phyloP scores from a whole-genome alignment of 306 rosid genomes.

The Acmispon strigosus region DNA sequence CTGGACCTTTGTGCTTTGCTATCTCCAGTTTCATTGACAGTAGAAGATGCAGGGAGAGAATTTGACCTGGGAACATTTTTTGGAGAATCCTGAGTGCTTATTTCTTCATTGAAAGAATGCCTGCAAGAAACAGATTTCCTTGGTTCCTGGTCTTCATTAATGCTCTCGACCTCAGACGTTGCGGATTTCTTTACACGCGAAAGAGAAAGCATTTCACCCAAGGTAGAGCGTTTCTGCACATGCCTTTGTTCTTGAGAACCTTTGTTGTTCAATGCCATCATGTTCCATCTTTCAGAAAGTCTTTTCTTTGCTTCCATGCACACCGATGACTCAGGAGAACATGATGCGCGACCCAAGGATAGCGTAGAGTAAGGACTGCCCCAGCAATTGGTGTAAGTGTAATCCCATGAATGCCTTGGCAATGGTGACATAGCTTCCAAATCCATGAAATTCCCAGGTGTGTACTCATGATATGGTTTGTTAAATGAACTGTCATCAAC shows the following conservation, averaged over 20 bases:
- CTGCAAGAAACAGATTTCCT: slow-evolving; percentile 41
- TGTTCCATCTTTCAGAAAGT: slow-evolving; percentile 89
- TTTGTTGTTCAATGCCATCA: slow-evolving; percentile 57
- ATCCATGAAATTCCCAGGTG: slow-evolving; percentile 49
- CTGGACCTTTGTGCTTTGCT: slow-evolving; percentile 32
- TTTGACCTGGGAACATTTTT: slow-evolving; percentile 59
- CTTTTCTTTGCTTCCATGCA: slow-evolving; percentile 94
- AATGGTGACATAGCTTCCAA: slow-evolving; percentile 67
- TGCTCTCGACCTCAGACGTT: slow-evolving; percentile 31
- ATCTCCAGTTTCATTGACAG: slow-evolving; percentile 31
- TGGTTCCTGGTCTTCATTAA: slow-evolving; percentile 40
- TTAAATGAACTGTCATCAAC: slow-evolving; percentile 78
- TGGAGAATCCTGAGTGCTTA: slow-evolving; percentile 30
- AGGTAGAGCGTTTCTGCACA: slow-evolving; percentile 57
- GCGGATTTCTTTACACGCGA: slow-evolving; percentile 51
- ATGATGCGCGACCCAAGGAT: slow-evolving; percentile 61
- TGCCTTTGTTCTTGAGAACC: slow-evolving; percentile 51
- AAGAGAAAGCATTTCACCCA: slow-evolving; percentile 96
- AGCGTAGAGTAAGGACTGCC: slow-evolving; percentile 67
- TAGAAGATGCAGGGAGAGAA: slow-evolving; percentile 58
- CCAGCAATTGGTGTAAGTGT: slow-evolving; percentile 45
- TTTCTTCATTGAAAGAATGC: slow-evolving; percentile 38
- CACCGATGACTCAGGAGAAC: slow-evolving; percentile 88
- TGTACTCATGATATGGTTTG: slow-evolving; percentile 61
- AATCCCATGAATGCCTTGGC: slow-evolving; percentile 85